These are phyloP conservation scores for Henckelia pumila DNA, from an alignment of 257 asterid species.

Conservation along the genomic window DNA sequence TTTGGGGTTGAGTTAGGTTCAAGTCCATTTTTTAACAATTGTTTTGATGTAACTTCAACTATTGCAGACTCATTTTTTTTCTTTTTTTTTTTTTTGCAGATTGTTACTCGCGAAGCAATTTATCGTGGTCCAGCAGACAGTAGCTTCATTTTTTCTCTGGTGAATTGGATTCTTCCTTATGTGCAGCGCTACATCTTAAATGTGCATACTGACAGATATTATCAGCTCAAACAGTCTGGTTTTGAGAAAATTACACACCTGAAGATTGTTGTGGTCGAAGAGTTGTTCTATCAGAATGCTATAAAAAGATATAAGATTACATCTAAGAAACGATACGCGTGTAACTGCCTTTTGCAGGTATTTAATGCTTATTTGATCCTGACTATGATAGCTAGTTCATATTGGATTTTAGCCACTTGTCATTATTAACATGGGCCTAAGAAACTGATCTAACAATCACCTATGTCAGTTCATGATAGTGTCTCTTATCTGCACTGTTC, in stretches of 20 bases:
- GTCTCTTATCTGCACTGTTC: slow-evolving; percentile 9
- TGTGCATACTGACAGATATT: slow-evolving; percentile 52
- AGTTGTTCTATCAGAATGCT: slow-evolving; percentile 69
- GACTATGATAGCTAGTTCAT: neutral
- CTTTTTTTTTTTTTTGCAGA: slow-evolving; percentile 39
- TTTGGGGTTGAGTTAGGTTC: too few species aligned
- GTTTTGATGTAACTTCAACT: slow-evolving; percentile 12
- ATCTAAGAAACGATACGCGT: slow-evolving; percentile 58
- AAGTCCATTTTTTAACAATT: too few species aligned
- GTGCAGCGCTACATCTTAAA: slow-evolving; percentile 81
- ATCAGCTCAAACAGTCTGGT: slow-evolving; percentile 54
- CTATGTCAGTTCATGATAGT: neutral
- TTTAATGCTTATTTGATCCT: slow-evolving; percentile 6
- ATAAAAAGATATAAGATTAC: slow-evolving; percentile 42
- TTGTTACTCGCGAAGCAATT: slow-evolving; percentile 78
- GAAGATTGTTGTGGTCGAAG: slow-evolving; percentile 62
- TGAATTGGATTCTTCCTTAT: slow-evolving; percentile 92
- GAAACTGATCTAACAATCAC: neutral
- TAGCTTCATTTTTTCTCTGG: slow-evolving; percentile 50
- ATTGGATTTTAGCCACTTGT: neutral
- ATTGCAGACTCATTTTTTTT: slow-evolving; percentile 7
- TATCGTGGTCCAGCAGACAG: slow-evolving; percentile 54
- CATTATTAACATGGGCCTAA: neutral
- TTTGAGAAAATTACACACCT: slow-evolving; percentile 51
- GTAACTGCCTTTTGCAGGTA: slow-evolving; percentile 89